phyloP scores from a whole-genome alignment of 768 basidiomycete genomes.

The Psilocybe subaeruginosa region DNA sequence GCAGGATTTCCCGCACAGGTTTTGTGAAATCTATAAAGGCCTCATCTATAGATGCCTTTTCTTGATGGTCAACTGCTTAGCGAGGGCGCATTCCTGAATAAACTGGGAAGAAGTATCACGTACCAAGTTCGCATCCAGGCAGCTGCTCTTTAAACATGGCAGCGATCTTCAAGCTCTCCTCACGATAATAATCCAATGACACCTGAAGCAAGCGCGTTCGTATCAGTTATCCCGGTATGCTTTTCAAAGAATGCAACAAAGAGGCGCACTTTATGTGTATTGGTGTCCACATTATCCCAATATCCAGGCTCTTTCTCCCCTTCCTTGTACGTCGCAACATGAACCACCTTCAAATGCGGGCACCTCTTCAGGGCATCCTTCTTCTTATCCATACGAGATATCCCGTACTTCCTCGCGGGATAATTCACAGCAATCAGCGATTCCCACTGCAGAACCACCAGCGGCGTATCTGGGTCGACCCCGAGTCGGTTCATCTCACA shows the following conservation, averaged over 20 bases:
- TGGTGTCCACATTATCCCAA: conserved; percentile 86
- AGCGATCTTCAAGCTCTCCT: conserved; percentile 89
- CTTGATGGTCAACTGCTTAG: conserved; percentile 38
- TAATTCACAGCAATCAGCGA: conserved; percentile 94
- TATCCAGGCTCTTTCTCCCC: conserved; percentile 88
- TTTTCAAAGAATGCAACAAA: neutral
- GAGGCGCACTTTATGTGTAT: conserved; percentile 82
- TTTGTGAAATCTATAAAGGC: conserved; percentile 92
- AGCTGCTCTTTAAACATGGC: conserved; percentile 80
- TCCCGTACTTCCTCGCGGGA: conserved; percentile 89
- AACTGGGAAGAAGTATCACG: neutral
- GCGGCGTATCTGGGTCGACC: conserved; percentile 58
- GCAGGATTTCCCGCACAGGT: conserved; percentile 74
- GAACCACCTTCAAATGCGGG: conserved; percentile 82
- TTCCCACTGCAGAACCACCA: conserved; percentile 90
- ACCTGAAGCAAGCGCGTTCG: conserved; percentile 50
- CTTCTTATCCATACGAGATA: conserved; percentile 87
- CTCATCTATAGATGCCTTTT: conserved; percentile 98
- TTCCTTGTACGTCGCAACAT: conserved; percentile 94
- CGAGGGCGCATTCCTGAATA: conserved; percentile 8
- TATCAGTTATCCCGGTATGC: neutral
- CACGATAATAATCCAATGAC: conserved; percentile 89
- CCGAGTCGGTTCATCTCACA: conserved; percentile 86
- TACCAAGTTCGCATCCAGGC: conserved; percentile 83
- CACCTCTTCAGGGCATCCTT: conserved; percentile 86